phyloP scores from a whole-genome alignment of 495 filamentous ascomycete species.

The Hypoxylon perforatum region DNA sequence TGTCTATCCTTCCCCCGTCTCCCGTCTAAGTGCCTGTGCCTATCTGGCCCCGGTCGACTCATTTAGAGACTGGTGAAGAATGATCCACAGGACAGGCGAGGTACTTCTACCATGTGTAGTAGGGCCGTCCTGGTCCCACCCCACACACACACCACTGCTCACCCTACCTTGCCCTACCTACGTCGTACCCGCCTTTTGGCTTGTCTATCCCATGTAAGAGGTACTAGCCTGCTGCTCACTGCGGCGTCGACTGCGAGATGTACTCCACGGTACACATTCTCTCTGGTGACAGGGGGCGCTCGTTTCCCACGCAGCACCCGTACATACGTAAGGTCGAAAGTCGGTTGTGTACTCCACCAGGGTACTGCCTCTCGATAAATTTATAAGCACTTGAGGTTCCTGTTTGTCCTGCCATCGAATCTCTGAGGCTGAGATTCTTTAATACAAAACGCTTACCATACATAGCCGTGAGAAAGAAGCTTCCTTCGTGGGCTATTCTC shows the following conservation, averaged over 20 bases:
- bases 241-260: conserved; percentile 32
- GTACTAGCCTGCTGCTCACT: conserved; percentile 35
- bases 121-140: conserved; percentile 33
- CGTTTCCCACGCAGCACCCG: conserved; percentile 33
- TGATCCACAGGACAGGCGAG: conserved; percentile 39
- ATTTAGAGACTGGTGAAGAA: conserved; percentile 8
- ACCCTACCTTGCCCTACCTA: conserved; percentile 34
- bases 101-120: conserved; percentile 30
- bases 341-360: conserved; percentile 39
- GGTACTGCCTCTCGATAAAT: conserved; percentile 48
- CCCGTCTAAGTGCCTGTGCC: conserved; percentile 3
- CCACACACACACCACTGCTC: conserved; percentile 32
- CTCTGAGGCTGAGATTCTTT: conserved; percentile 48
- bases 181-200: conserved; percentile 42
- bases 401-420: conserved; percentile 41
- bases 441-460: conserved; percentile 46
- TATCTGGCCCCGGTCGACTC: conserved; percentile 16
- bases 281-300: conserved; percentile 26
- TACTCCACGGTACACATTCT: conserved; percentile 32
- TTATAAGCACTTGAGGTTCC: conserved; percentile 46
- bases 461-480: conserved; percentile 29
- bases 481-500: conserved; percentile 32
- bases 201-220: conserved; percentile 34
- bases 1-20: conserved; percentile 18
- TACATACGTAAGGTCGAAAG: conserved; percentile 37